Conservation (phyloP, 371 early-diverging fungal genomes). For the Saksenaea oblongispora region DNA sequence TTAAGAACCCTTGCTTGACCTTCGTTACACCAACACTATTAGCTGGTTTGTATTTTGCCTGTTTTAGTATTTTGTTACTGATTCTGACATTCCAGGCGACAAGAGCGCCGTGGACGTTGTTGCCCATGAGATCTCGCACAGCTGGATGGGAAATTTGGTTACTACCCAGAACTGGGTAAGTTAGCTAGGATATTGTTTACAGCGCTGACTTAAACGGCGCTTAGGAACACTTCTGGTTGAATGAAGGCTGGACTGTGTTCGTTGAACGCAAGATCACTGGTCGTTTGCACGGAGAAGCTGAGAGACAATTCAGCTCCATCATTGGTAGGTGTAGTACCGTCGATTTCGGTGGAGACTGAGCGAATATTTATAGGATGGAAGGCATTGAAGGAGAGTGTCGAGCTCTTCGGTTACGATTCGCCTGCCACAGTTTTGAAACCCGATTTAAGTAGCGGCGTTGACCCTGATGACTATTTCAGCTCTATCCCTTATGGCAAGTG, state of each 20-base stretch:
- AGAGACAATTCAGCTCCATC: constrained; percentile 86
- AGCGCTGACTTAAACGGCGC: not conserved
- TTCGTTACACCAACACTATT: constrained; percentile 87
- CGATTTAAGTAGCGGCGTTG: constrained; percentile 71
- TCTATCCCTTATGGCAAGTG: constrained; percentile 85
- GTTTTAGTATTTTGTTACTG: not conserved
- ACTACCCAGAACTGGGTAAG: constrained; percentile 87
- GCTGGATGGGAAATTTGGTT: constrained; percentile 97
- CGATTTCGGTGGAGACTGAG: too few relatives aligned
- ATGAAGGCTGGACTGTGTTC: constrained; percentile 96
- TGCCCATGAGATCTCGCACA: constrained; percentile 97
- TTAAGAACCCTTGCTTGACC: constrained; percentile 87
- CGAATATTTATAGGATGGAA: constrained; percentile 54
- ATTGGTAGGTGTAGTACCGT: constrained; percentile 57
- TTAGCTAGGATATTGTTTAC: not conserved
- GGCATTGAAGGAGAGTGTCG: constrained; percentile 77
- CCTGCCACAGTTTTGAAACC: constrained; percentile 82
- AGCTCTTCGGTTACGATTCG: constrained; percentile 74
- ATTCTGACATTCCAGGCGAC: constrained; percentile 52
- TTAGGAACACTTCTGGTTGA: constrained; percentile 84
- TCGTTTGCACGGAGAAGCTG: constrained; percentile 82
- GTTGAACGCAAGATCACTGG: constrained; percentile 91
- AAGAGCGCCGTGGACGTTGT: constrained; percentile 95
- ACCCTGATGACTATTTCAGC: constrained; percentile 96
- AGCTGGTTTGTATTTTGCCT: constrained; percentile 61